Evolutionary conservation across 2,329 filamentous ascomycete species (phyloP), one percentile per base, ranked within the genome.

Genomic region (Penicillium italicum): DNA sequence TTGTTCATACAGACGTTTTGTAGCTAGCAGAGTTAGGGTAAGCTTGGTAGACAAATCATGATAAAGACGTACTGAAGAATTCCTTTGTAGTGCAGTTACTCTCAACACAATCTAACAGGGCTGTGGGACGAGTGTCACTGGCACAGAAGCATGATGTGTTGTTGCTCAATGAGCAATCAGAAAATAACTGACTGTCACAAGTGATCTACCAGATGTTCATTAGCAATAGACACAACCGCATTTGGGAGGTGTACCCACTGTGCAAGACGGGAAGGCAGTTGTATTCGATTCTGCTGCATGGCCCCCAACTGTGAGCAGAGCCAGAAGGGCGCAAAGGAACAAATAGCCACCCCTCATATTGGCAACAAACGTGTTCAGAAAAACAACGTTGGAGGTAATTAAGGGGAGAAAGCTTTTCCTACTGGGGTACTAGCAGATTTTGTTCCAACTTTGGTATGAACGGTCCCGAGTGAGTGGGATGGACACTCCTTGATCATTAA

Each of bases 61-160:
- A 26, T 28, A 34, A 30, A 45, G 42, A 57, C 58, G 37, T 24
- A 62, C 60, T 59, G 37, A 61, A 61, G 20, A 54, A 50, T 22
- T 62, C 56, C 28, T 59, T 61, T 5, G 46, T 40, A 3, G 60
- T 57, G 46, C 60, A 62, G 18, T 47, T 55, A n/a, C n/a, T 55
- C 22, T 33, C 20, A 10, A 47, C 53, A 26, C 58, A 61, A 36
- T 44, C n/a, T 10, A 60, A 37, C 6, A 62, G 26, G 6, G 43
- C 31, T 8, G 45, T 37, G 7, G 41, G 28, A 34, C 33, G 42
- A 20, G 58, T 41, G 18, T 14, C 20, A 20, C 47, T 57, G 3
- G 46, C 34, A 24, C 59, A 62, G 45, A 62, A 60, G 34, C 59
- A 62, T 18, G 57, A 51, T 16, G 22, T 50, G 24, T 54, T 40